phyloP scores from a whole-genome alignment of 1,284 basidiomycete species.

The Sanghuangporus baumii region DNA sequence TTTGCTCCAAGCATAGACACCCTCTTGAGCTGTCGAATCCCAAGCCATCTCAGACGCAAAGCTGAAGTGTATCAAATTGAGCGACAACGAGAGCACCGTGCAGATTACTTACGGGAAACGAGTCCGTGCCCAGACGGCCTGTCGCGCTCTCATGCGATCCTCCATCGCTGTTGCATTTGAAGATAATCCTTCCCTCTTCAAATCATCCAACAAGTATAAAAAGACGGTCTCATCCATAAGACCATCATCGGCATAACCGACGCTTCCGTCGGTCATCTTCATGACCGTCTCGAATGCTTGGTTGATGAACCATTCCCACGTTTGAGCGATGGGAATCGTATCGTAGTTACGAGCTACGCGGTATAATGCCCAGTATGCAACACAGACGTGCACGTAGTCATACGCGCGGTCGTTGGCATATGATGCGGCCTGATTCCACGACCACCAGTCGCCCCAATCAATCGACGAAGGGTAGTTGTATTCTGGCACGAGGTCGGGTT shows the following conservation, averaged over 20 bases:
- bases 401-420: conserved; percentile 50
- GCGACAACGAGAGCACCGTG: not conserved
- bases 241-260: conserved; percentile 43
- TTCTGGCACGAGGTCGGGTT: conserved; percentile 38
- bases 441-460: conserved; percentile 54
- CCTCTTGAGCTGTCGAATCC: conserved; percentile 58
- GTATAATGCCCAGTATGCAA: conserved; percentile 54
- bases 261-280: conserved; percentile 42
- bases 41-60: conserved; percentile 59
- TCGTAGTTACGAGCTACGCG: conserved; percentile 56
- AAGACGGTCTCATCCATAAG: conserved; percentile 58
- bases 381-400: conserved; percentile 54
- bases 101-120: conserved; percentile 42
- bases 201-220: conserved; percentile 41
- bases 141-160: conserved; percentile 41
- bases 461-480: conserved; percentile 47
- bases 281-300: conserved; percentile 47
- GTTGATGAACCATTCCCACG: conserved; percentile 54
- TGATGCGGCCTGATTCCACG: conserved; percentile 46
- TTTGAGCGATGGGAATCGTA: conserved; percentile 37
- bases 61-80: conserved; percentile 25
- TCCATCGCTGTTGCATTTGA: conserved; percentile 44
- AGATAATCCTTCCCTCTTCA: conserved; percentile 47
- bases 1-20: conserved; percentile 49
- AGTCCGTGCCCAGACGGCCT: conserved; percentile 40